These are phyloP conservation scores for Plasmodium coatneyi DNA, from an alignment of 169 alveolate species.

Conservation along the genomic window DNA sequence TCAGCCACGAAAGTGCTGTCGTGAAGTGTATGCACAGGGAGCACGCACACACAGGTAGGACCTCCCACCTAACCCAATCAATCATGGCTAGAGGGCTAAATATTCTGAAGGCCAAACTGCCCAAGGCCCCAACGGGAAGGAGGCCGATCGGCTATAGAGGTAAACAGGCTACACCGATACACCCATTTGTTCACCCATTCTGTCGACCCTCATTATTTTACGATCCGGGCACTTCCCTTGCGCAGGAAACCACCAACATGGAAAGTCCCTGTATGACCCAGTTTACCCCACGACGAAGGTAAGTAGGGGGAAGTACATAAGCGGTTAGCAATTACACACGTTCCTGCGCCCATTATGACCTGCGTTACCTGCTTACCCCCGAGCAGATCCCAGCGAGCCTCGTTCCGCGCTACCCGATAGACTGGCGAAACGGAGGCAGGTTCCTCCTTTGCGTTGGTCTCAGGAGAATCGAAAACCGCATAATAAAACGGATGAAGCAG, in stretches of 20 bases:
- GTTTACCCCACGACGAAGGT: conserved; percentile 92
- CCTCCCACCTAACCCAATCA: background rate
- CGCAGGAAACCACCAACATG: conserved; percentile 89
- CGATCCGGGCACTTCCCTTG: background rate
- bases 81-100: conserved; percentile 19
- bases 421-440: conserved; percentile 92
- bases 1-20: background rate
- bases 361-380: background rate
- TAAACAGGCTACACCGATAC: background rate
- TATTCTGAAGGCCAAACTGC: conserved; percentile 50
- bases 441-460: conserved; percentile 86
- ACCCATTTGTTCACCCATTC: background rate
- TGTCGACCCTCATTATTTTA: background rate
- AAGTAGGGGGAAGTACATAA: background rate
- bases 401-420: conserved; percentile 89
- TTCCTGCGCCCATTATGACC: background rate
- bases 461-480: conserved; percentile 85
- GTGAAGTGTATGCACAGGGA: background rate
- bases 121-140: conserved; percentile 70
- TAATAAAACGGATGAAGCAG: conserved; percentile 78
- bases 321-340: background rate
- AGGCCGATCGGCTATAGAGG: conserved; percentile 73
- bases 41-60: background rate
- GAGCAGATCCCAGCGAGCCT: conserved; percentile 87
- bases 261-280: conserved; percentile 87